These are phyloP conservation scores for Barnettozyma salicaria DNA, from an alignment of 805 yeast species.

Conservation along the genomic window DNA sequence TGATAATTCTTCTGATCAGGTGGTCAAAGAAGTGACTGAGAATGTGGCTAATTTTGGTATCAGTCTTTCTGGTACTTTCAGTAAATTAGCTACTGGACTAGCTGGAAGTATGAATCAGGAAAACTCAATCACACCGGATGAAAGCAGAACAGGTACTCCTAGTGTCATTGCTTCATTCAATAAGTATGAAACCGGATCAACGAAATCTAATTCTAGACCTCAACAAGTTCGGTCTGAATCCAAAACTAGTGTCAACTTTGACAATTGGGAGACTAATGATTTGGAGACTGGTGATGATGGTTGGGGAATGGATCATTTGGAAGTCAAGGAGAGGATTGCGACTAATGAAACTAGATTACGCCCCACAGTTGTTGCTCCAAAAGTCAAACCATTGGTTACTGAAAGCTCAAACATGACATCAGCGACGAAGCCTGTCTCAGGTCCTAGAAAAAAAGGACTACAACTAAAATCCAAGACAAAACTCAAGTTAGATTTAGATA, in stretches of 20 bases:
- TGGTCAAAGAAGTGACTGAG: constrained; percentile 22
- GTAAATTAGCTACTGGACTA: constrained; percentile 18
- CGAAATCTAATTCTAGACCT: not conserved
- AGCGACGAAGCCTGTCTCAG: constrained; percentile 1
- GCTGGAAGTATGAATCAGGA: constrained; percentile 22
- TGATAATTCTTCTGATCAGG: constrained; percentile 18
- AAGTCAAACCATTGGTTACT: constrained; percentile 19
- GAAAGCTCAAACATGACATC: constrained; percentile 10
- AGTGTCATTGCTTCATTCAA: constrained; percentile 14
- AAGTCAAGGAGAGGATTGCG: constrained; percentile 3
- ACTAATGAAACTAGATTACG: not conserved
- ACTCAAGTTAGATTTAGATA: constrained; percentile 29
- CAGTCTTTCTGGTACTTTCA: constrained; percentile 17
- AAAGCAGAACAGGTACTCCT: constrained; percentile 20
- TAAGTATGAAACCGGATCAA: not conserved
- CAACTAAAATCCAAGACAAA: constrained; percentile 27
- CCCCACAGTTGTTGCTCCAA: constrained; percentile 15
- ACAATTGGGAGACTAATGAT: constrained; percentile 13
- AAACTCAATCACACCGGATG: constrained; percentile 13
- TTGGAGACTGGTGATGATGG: constrained; percentile 17
- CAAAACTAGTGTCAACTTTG: not conserved
- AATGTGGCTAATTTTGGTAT: constrained; percentile 24
- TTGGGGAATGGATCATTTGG: constrained; percentile 19
- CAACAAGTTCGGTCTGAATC: too few relatives aligned
- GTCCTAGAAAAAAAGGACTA: constrained; percentile 19